A percentile compares a stretch with the other conserved stretches of the same genome.
Evolutionary conservation across 257 asterid genomes (phyloP).

Genomic region (Nicotiana tabacum): DNA sequence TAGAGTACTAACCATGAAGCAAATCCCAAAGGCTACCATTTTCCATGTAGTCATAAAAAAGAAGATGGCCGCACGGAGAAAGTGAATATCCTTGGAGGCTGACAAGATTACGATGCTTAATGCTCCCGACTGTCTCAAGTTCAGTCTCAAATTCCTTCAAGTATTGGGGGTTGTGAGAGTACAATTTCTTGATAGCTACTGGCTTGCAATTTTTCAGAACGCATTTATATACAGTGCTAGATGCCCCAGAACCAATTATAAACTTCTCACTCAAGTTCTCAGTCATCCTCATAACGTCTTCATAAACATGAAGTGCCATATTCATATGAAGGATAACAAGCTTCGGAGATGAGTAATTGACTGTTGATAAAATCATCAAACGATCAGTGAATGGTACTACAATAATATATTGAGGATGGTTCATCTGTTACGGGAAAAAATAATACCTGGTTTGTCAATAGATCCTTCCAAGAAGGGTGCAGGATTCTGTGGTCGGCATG

Average conservation of each 20-base stretch:
- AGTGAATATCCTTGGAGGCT: slow-evolving; percentile 91
- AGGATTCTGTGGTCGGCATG: slow-evolving; percentile 65
- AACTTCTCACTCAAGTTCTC: slow-evolving; percentile 85
- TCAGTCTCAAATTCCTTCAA: slow-evolving; percentile 87
- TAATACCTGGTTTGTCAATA: slow-evolving; percentile 71
- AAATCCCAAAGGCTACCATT: slow-evolving; percentile 95
- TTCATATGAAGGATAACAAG: slow-evolving; percentile 96
- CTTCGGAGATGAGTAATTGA: slow-evolving; percentile 67
- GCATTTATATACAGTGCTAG: slow-evolving; percentile 92
- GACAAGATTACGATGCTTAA: slow-evolving; percentile 90
- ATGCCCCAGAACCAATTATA: slow-evolving; percentile 81
- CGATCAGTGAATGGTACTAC: neutral
- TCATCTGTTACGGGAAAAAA: neutral
- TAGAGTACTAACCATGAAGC: slow-evolving; percentile 61
- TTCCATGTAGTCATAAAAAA: slow-evolving; percentile 94
- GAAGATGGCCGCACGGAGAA: slow-evolving; percentile 72
- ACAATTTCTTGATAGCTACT: slow-evolving; percentile 82
- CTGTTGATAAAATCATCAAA: slow-evolving; percentile 24
- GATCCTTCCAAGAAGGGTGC: slow-evolving; percentile 57
- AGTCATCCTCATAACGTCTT: slow-evolving; percentile 95
- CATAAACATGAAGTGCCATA: slow-evolving; percentile 93
- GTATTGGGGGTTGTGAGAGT: slow-evolving; percentile 73
- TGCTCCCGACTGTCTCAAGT: slow-evolving; percentile 83
- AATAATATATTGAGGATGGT: neutral
- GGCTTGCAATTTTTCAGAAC: slow-evolving; percentile 89